These are phyloP conservation scores for Colletotrichum cuscutae DNA, from an alignment of 2,329 filamentous ascomycete genomes.

Conservation along the genomic window DNA sequence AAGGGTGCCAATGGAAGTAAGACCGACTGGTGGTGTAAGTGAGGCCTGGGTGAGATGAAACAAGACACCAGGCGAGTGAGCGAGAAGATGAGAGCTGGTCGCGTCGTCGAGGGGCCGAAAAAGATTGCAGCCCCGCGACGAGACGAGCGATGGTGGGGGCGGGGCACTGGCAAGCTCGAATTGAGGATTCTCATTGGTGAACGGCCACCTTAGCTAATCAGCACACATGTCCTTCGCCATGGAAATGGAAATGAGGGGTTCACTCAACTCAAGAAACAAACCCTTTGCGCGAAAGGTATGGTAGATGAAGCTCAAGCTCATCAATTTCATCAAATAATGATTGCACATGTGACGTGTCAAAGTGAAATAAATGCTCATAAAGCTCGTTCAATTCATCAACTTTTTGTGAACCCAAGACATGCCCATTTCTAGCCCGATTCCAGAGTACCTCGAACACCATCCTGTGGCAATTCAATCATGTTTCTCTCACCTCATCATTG, in stretches of 20 bases:
- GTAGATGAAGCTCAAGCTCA: too few relatives aligned
- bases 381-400: slow-evolving; percentile 1
- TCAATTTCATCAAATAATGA: too few relatives aligned
- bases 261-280: too few relatives aligned
- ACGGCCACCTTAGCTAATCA: neutral
- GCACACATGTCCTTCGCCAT: neutral
- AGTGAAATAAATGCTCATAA: neutral
- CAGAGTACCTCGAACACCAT: slow-evolving; percentile 3
- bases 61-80: too few relatives aligned
- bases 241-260: neutral
- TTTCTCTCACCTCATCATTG: slow-evolving; percentile 1
- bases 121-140: neutral
- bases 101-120: neutral
- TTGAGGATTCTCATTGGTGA: neutral
- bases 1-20: too few relatives aligned
- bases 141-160: slow-evolving; percentile 6
- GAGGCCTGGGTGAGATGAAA: too few relatives aligned
- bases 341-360: neutral
- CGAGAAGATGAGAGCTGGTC: too few relatives aligned
- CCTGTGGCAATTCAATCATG: slow-evolving; percentile 3
- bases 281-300: too few relatives aligned
- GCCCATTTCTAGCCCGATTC: neutral
- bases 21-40: too few relatives aligned
- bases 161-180: neutral
- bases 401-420: neutral